Percentiles rank a stretch among this genome's conserved stretches.
Evolutionary conservation across 148 eudicot genomes (phyloP).

Genomic region (Chenopodium suecicum): DNA sequence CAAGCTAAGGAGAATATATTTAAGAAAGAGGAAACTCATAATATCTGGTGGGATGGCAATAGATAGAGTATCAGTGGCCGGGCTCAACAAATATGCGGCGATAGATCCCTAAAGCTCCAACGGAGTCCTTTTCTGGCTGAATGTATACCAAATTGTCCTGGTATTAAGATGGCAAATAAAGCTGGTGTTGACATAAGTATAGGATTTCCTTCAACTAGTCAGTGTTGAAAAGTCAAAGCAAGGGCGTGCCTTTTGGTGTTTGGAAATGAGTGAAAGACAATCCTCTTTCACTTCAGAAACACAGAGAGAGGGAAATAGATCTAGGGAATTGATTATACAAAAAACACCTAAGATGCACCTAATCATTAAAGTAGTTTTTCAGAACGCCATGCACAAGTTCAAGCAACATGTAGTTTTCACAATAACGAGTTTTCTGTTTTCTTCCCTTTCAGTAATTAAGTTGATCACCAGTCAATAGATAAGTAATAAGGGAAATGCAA

Average conservation of each 20-base stretch:
- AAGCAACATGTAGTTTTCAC: not conserved
- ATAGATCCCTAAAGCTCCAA: conserved; percentile 2
- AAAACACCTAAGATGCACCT: not conserved
- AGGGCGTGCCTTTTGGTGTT: not conserved
- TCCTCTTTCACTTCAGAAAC: not conserved
- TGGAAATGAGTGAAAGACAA: no score
- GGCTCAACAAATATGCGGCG: not conserved
- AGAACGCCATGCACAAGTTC: not conserved
- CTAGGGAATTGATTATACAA: not conserved
- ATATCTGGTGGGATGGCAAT: not conserved
- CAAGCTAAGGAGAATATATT: not conserved
- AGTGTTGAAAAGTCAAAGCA: not conserved
- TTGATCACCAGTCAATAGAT: not conserved
- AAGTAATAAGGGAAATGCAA: not conserved
- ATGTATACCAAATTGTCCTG: not conserved
- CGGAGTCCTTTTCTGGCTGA: not conserved
- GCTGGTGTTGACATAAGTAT: not conserved
- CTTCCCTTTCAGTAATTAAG: not conserved
- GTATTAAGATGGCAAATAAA: not conserved
- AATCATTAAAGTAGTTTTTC: not conserved
- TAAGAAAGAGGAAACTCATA: not conserved
- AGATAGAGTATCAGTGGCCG: not conserved
- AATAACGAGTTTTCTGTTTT: not conserved
- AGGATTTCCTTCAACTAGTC: not conserved
- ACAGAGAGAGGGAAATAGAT: not conserved